These are phyloP conservation scores for Phytopythium delawarense DNA, from an alignment of 352 stramenopile species.

Conservation along the genomic window DNA sequence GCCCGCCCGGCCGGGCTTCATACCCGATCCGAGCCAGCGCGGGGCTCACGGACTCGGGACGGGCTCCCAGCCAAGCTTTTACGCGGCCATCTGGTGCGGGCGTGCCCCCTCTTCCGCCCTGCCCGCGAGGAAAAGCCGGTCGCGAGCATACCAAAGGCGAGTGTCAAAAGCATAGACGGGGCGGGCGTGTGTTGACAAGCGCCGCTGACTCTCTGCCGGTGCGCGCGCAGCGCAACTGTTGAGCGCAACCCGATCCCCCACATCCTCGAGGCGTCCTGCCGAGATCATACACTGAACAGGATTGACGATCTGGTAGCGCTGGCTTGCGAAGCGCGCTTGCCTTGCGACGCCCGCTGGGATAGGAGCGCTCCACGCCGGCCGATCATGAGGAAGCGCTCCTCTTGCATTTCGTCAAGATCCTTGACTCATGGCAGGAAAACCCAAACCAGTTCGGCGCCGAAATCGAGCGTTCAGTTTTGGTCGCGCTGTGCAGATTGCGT, in stretches of 20 bases:
- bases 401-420: too few species aligned
- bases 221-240: background rate
- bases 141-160: background rate
- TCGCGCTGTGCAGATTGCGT: background rate
- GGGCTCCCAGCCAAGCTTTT: slow-evolving; percentile 1
- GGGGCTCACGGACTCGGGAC: background rate
- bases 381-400: background rate
- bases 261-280: background rate
- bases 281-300: too few species aligned
- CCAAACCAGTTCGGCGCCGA: background rate
- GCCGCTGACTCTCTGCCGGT: slow-evolving; percentile 1
- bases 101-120: slow-evolving; percentile 1
- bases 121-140: background rate
- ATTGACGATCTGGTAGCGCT: too few species aligned
- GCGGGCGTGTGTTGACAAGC: background rate
- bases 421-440: too few species aligned
- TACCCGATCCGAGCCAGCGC: background rate
- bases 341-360: too few species aligned
- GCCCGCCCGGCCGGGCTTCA: background rate
- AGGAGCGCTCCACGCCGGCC: too few species aligned
- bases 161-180: background rate
- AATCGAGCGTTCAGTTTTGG: background rate
- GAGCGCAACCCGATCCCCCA: background rate
- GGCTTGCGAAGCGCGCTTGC: too few species aligned
- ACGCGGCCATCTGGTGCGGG: background rate